A percentile compares a stretch with the other conserved stretches of the same genome.
Evolutionary conservation across 345 rosid species (phyloP).

Genomic region (Rhodamnia rubescens): DNA sequence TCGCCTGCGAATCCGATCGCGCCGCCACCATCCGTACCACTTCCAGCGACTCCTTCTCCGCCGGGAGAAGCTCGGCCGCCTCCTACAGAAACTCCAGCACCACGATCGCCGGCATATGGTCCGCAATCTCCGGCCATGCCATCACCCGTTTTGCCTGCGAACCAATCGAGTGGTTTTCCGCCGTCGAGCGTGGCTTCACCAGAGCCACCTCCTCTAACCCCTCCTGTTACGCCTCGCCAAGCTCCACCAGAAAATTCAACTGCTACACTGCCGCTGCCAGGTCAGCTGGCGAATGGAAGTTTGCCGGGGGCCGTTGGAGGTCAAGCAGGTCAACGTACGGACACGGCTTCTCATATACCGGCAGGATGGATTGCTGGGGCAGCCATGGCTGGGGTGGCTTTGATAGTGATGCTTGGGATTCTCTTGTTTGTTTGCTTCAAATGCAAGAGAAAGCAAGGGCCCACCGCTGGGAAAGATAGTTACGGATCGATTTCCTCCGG

Average conservation of each 20-base stretch:
- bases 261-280: conserved; percentile 1
- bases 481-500: not conserved
- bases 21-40: not conserved
- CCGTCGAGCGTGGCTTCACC: conserved; percentile 5
- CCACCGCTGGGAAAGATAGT: not conserved
- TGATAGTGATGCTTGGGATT: not conserved
- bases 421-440: conserved; percentile 1
- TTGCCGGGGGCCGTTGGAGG: conserved; percentile 5
- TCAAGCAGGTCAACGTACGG: conserved; percentile 7
- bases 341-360: not conserved
- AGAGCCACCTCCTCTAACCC: not conserved
- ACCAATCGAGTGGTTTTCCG: not conserved
- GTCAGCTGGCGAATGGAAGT: not conserved
- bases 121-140: not conserved
- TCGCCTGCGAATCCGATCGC: not conserved
- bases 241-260: not conserved
- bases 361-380: not conserved
- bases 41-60: not conserved
- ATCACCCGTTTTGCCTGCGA: not conserved
- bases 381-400: conserved; percentile 8
- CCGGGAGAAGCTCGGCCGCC: not conserved
- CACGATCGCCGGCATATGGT: not conserved
- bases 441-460: conserved; percentile 5
- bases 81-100: not conserved
- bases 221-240: not conserved